Base-by-base conservation (phyloP, 352 stramenopile genomes). In the Phytophthora parvispora region DNA sequence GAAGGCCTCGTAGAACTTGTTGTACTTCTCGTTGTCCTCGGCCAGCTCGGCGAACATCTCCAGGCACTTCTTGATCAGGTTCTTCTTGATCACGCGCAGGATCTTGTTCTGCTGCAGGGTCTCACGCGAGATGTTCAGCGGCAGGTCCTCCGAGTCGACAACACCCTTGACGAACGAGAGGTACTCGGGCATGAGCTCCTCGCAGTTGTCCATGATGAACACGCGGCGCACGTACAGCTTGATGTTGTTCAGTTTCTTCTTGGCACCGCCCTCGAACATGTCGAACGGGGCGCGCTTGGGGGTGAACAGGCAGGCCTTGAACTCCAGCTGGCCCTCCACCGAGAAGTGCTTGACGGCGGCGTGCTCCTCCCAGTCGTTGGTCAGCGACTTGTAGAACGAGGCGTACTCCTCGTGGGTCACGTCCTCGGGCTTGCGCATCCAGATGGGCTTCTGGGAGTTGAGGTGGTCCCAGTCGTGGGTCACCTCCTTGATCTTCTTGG, bases 171-270 rank as follows among this genome's bases (percentile, higher is more conserved):
- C 89, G 79, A 99, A 99, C 66, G 89, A 93, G 48, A 99, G 87
- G 90, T 98, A 99, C 84, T 99, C 98, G 28, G 98, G 98, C 98
- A 99, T 99, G 61, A 99, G 77, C 65, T 99, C 98, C 84, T 99
- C 97, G 80, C 98, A 99, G 90, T 99, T 99, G 91, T 99, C 98
- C 98, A 99, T 99, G 88, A 99, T 99, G 86, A 99, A 99, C 63
- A 99, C 98, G 74, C 98, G 93, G 81, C 98, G 95, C 74, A 99
- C 98, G 82, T 99, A 99, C 42, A 99, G 78, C 90, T 99, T 99
- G 78, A 99, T 99, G 88, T 99, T 98, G 93, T 99, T 99, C 52
- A 94, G 77, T 96, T 99, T 99, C 93, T 99, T 99, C 89, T 99
- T 99, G 55, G 87, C 91, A 75, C 97, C 97, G 51, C 97, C 97